Evolutionary conservation across 495 filamentous ascomycete species (phyloP).

Genomic region (Astrothelium macrocarpum): DNA sequence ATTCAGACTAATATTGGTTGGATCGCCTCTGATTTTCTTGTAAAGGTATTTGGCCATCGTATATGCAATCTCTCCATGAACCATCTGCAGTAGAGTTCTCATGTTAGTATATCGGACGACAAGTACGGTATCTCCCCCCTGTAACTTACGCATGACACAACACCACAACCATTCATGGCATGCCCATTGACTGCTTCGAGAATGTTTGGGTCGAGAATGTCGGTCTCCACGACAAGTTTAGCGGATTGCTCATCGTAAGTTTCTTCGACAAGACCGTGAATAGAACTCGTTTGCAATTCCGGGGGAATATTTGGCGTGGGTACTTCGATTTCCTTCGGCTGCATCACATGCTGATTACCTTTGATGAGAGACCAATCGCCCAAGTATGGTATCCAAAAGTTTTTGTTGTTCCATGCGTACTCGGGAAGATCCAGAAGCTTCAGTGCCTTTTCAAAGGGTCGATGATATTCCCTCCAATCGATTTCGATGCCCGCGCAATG

Average conservation of each 20-base stretch:
- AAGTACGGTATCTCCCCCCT: background rate
- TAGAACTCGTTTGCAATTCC: background rate
- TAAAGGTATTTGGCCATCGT: background rate
- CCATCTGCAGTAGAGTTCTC: background rate
- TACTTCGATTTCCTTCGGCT: background rate
- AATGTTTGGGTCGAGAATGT: background rate
- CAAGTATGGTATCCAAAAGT: conserved; percentile 39
- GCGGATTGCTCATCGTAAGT: background rate
- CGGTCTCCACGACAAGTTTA: background rate
- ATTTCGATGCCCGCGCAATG: conserved; percentile 10
- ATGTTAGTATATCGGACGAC: background rate
- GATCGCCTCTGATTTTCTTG: background rate
- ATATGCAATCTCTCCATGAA: conserved; percentile 4
- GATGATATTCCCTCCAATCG: conserved; percentile 13
- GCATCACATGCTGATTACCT: conserved; percentile 13
- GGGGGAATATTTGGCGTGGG: background rate
- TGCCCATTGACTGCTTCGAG: conserved; percentile 10
- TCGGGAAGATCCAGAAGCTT: conserved; percentile 9
- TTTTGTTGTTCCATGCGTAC: conserved; percentile 29
- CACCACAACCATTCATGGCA: background rate
- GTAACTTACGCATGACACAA: background rate
- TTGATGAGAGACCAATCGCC: conserved; percentile 33
- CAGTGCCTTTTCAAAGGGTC: conserved; percentile 4
- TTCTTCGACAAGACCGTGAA: background rate
- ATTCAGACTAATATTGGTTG: background rate